Conservation (phyloP, 2,329 filamentous ascomycete genomes). For the Colletotrichum truncatum region DNA sequence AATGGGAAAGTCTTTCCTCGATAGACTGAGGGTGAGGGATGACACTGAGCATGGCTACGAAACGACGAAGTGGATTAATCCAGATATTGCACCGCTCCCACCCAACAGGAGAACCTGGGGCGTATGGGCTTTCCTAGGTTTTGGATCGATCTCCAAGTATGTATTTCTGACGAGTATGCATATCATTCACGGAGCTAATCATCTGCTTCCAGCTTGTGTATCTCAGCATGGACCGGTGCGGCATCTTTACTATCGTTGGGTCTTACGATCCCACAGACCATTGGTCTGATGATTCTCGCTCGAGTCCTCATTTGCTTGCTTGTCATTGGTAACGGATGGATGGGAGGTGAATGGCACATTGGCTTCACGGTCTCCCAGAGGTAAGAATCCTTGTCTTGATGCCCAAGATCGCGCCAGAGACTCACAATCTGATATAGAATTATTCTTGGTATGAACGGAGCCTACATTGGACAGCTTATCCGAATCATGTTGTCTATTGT, state of each 20-base stretch:
- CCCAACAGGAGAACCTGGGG: constrained; percentile 56
- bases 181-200: background rate
- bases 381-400: constrained; percentile 36
- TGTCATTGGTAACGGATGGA: constrained; percentile 37
- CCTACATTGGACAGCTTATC: constrained; percentile 48
- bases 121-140: constrained; percentile 32
- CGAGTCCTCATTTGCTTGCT: constrained; percentile 30
- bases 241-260: constrained; percentile 30
- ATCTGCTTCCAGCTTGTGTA: constrained; percentile 16
- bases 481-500: constrained; percentile 50
- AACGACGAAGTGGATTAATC: constrained; percentile 59
- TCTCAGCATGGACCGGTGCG: constrained; percentile 31
- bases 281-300: constrained; percentile 33
- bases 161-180: background rate
- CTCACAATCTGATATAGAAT: background rate
- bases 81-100: constrained; percentile 50
- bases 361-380: constrained; percentile 47
- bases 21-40: constrained; percentile 25
- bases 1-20: constrained; percentile 17
- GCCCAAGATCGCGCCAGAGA: no score
- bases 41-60: constrained; percentile 38
- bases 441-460: constrained; percentile 47
- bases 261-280: constrained; percentile 32
- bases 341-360: constrained; percentile 40
- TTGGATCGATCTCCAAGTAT: constrained; percentile 33